These are phyloP conservation scores for Verticillium isaacii DNA, from an alignment of 2,329 filamentous ascomycete genomes.

Conservation along the genomic window DNA sequence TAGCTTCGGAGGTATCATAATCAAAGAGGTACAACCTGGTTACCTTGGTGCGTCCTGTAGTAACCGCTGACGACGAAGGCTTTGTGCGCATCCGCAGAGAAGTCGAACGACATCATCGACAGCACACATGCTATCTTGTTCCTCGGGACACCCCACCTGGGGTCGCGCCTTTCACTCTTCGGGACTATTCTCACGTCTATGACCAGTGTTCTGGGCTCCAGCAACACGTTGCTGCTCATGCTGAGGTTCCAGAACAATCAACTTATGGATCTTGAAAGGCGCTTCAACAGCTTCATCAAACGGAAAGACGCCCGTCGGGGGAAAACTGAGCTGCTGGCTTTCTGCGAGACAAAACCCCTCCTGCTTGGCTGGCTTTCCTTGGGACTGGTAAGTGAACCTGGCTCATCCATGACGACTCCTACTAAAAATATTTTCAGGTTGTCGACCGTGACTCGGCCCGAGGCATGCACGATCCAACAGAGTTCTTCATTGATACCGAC, in stretches of 20 bases:
- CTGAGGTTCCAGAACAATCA: neutral
- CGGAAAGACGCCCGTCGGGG: neutral
- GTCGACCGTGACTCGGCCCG: neutral
- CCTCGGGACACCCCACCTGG: constrained; percentile 3
- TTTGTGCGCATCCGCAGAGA: neutral
- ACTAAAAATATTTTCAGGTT: neutral
- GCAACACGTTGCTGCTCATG: neutral
- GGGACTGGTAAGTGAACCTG: neutral
- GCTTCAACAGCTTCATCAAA: neutral
- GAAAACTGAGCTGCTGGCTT: neutral
- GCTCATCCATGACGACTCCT: neutral
- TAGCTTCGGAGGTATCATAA: constrained; percentile 3
- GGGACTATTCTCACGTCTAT: neutral
- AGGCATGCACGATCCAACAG: neutral
- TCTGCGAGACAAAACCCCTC: neutral
- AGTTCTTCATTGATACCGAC: neutral
- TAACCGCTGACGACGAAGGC: neutral
- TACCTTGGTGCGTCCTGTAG: neutral
- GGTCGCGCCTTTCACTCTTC: neutral
- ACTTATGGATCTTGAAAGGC: neutral
- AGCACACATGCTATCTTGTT: constrained; percentile 1
- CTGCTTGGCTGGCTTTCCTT: neutral
- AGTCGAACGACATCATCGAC: neutral
- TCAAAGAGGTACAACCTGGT: neutral
- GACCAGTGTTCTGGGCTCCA: neutral